Conservation (phyloP, 371 early-diverging fungal species). For the Syncephalis plumigaleata region DNA sequence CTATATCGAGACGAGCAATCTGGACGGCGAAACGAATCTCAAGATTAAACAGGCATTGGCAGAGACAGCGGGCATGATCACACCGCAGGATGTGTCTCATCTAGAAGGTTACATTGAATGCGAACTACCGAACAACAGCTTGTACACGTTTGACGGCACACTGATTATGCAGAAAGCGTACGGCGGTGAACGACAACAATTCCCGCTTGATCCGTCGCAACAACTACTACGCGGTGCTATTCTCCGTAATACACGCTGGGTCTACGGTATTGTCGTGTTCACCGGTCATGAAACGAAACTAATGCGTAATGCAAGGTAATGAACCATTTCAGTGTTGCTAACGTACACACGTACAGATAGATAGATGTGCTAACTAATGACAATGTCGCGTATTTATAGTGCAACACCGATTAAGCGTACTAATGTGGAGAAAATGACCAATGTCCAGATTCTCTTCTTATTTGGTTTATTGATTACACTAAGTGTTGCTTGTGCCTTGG, state of each 20-base stretch:
- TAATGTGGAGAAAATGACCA: slow-evolving; percentile 75
- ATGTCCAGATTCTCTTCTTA: slow-evolving; percentile 79
- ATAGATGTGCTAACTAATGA: no score
- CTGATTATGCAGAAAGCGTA: slow-evolving; percentile 24
- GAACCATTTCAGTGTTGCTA: no score
- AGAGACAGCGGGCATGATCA: slow-evolving; percentile 45
- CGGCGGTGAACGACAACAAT: slow-evolving; percentile 31
- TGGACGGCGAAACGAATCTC: slow-evolving; percentile 91
- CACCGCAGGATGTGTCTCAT: slow-evolving; percentile 32
- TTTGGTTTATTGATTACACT: slow-evolving; percentile 71
- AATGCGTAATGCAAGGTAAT: slow-evolving; percentile 62
- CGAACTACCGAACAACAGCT: slow-evolving; percentile 73
- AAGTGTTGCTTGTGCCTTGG: slow-evolving; percentile 70
- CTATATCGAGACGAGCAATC: slow-evolving; percentile 89
- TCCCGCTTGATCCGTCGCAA: slow-evolving; percentile 67
- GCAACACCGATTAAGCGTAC: slow-evolving; percentile 65
- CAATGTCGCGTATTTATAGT: slow-evolving; percentile 4
- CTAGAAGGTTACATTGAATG: slow-evolving; percentile 44
- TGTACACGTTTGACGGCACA: slow-evolving; percentile 75
- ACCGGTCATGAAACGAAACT: slow-evolving; percentile 86
- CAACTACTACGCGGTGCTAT: slow-evolving; percentile 66
- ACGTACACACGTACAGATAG: no score
- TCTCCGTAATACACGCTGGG: slow-evolving; percentile 69
- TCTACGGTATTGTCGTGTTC: slow-evolving; percentile 68
- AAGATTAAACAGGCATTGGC: slow-evolving; percentile 75